A percentile compares a stretch with the other conserved stretches of the same genome.
phyloP scores from a whole-genome alignment of 495 filamentous ascomycete genomes.

The Xeromyces bisporus region DNA sequence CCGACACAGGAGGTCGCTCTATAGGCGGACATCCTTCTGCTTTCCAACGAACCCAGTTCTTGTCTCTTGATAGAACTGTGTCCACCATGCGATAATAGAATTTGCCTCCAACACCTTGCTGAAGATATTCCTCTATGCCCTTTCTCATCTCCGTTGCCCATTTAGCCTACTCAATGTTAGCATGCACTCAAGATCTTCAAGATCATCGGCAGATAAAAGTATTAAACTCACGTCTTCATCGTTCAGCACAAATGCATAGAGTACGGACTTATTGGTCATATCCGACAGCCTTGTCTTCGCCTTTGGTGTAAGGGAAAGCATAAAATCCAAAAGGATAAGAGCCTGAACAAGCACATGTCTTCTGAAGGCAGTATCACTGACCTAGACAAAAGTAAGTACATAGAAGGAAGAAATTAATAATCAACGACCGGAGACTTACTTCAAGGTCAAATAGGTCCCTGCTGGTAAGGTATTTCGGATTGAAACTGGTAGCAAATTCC shows the following conservation, averaged over 20 bases:
- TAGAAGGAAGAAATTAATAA: conserved; percentile 1
- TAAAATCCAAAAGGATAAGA: conserved; percentile 82
- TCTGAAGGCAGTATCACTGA: conserved; percentile 85
- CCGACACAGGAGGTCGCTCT: conserved; percentile 49
- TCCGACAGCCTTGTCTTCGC: conserved; percentile 60
- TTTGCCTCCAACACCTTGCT: conserved; percentile 49
- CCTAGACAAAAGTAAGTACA: conserved; percentile 24
- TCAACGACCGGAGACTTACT: conserved; percentile 26
- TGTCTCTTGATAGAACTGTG: conserved; percentile 83
- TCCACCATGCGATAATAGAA: conserved; percentile 95
- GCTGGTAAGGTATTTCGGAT: conserved; percentile 93
- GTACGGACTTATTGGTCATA: conserved; percentile 69
- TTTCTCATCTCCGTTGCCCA: conserved; percentile 64
- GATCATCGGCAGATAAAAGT: not conserved
- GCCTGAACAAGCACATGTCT: conserved; percentile 88
- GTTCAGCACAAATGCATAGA: conserved; percentile 56
- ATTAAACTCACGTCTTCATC: conserved; percentile 57
- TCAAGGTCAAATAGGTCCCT: conserved; percentile 90
- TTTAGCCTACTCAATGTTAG: conserved; percentile 31
- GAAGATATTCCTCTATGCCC: conserved; percentile 61
- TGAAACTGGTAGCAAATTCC: conserved; percentile 61
- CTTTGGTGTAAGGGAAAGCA: conserved; percentile 70
- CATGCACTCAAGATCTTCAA: conserved; percentile 11
- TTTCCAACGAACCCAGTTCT: conserved; percentile 98
- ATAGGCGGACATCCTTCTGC: conserved; percentile 81